These are phyloP conservation scores for Roridomyces roridus DNA, from an alignment of 768 basidiomycete species.

Conservation along the genomic window DNA sequence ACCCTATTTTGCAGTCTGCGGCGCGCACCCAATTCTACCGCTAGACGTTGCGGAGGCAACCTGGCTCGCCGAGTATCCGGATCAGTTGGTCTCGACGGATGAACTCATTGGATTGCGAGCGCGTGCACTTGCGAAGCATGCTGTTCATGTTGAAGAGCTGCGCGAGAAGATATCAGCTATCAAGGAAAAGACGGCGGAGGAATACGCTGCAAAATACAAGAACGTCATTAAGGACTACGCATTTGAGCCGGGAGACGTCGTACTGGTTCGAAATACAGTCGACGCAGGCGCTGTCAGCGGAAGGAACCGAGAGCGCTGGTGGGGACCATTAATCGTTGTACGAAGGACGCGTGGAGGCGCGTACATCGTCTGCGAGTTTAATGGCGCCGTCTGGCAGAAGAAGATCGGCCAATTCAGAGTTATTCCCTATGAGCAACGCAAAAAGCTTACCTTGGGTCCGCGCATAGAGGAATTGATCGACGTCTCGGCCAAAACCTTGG, in stretches of 20 bases:
- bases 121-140: conserved; percentile 13
- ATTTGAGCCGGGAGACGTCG: conserved; percentile 29
- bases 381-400: conserved; percentile 12
- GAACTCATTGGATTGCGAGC: conserved; percentile 29
- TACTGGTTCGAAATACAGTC: conserved; percentile 26
- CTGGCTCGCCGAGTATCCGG: conserved; percentile 28
- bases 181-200: conserved; percentile 18
- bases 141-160: conserved; percentile 24
- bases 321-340: conserved; percentile 31
- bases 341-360: conserved; percentile 9
- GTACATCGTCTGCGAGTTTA: conserved; percentile 14
- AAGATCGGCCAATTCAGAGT: conserved; percentile 16
- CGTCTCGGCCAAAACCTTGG: neutral
- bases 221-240: conserved; percentile 13
- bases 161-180: neutral
- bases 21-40: conserved; percentile 27
- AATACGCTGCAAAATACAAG: conserved; percentile 27
- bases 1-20: conserved; percentile 26
- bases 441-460: neutral
- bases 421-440: conserved; percentile 6
- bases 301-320: conserved; percentile 26
- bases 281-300: conserved; percentile 25
- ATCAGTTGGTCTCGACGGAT: neutral
- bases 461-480: conserved; percentile 8
- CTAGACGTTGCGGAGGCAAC: conserved; percentile 34